phyloP scores from a whole-genome alignment of 1,284 basidiomycete species.

The Pseudozyma hubeiensis region DNA sequence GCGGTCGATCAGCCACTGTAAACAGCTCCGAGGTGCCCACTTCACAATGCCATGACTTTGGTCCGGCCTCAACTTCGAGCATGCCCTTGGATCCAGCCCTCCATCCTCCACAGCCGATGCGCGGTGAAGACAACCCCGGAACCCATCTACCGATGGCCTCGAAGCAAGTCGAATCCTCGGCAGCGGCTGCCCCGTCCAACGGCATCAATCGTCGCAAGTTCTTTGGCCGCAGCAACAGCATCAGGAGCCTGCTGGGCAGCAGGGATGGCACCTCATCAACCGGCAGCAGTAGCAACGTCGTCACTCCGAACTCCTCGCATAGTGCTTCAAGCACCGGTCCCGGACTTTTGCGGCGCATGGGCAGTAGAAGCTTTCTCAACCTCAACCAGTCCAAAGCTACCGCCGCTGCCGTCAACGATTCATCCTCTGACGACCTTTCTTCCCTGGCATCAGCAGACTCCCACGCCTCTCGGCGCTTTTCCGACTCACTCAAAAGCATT shows the following conservation, averaged over 20 bases:
- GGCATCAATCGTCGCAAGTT: slow-evolving; percentile 46
- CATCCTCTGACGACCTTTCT: slow-evolving; percentile 31
- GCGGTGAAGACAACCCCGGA: not conserved
- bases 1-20: slow-evolving; percentile 25
- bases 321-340: slow-evolving; percentile 2
- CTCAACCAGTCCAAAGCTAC: slow-evolving; percentile 23
- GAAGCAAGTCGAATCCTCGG: not conserved
- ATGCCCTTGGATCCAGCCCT: slow-evolving; percentile 4
- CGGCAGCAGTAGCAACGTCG: not conserved
- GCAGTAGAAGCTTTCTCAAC: slow-evolving; percentile 48
- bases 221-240: slow-evolving; percentile 50
- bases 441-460: slow-evolving; percentile 24
- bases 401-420: slow-evolving; percentile 2
- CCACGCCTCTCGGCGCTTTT: slow-evolving; percentile 31
- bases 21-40: slow-evolving; percentile 1
- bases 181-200: not conserved
- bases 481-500: slow-evolving; percentile 40
- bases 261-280: slow-evolving; percentile 1
- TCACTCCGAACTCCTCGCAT: slow-evolving; percentile 1
- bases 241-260: slow-evolving; percentile 31
- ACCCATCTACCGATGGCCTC: not conserved
- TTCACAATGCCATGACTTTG: not conserved
- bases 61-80: slow-evolving; percentile 6
- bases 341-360: slow-evolving; percentile 43
- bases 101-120: not conserved